Base-by-base conservation (phyloP, 1,284 basidiomycete genomes). In the Moesziomyces aphidis region DNA sequence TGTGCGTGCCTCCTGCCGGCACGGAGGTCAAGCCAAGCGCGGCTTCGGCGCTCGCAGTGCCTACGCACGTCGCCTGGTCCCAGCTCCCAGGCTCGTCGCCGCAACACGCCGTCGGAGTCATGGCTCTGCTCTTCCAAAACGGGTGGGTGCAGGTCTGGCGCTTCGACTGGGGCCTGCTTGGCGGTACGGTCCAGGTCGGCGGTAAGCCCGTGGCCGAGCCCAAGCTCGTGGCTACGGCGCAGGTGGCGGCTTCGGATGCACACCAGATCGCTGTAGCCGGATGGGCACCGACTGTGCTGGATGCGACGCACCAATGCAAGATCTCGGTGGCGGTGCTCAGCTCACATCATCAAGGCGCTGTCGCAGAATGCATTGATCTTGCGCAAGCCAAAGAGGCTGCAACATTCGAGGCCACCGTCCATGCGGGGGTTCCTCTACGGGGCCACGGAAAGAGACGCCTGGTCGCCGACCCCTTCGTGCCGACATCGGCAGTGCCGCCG, bases 111-210 rank as follows among this genome's bases (percentile, higher is more conserved):
- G 53, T 67, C 7, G 91, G 95, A 70, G 81, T 88, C 1, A 83
- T 96, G 2, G 90, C 89, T 5, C 83, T 90, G 1, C 86, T 97
- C 1, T 93, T 90, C 63, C 66, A 81, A 2, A 81, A 85, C 28
- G 86, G 86, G 0, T 39, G 50, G 6, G 83, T 92, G 4, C 89
- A 92, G 60, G 73, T 94, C 2, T 95, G 91, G 89, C 86, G 58
- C 21, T 58, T 82, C n/a, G 71, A 68, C n/a, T 81, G 78, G 68
- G 76, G 77, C 45, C 31, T 52, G 23, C 65, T 81, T 9, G 59
- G 66, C 22, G 60, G 70, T 11, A 55, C 57, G 43, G 44, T 65
- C n/a, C 60, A 55, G 26, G 60, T 76, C 19, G 73, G 76, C 7
- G 73, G 73, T 2, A 69, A 57, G 39, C 52, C 63, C 17, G 58